Evolutionary conservation across 148 eudicot genomes (phyloP).

Genomic region (Arbutus unedo): DNA sequence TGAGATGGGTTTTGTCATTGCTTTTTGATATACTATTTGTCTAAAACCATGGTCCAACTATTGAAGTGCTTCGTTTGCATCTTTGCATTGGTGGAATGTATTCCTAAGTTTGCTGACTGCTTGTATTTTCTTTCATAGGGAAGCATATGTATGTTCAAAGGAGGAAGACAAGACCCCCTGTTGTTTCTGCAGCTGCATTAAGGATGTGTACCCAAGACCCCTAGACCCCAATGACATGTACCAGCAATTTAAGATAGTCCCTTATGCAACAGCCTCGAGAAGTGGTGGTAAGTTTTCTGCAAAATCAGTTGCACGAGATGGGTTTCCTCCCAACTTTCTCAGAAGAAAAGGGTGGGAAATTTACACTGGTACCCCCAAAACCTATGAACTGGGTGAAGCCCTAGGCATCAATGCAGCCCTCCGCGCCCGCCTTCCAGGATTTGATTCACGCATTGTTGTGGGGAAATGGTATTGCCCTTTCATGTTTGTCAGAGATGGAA

Average conservation of each 20-base stretch:
- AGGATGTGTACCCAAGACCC: background rate
- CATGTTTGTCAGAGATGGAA: slow-evolving; percentile 57
- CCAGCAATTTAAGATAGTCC: slow-evolving; percentile 34
- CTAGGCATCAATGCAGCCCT: slow-evolving; percentile 48
- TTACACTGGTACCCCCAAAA: slow-evolving; percentile 23
- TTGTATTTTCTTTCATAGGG: slow-evolving; percentile 20
- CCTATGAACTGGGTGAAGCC: slow-evolving; percentile 45
- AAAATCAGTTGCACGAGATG: slow-evolving; percentile 49
- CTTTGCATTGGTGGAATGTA: background rate
- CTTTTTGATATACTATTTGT: too few relatives aligned
- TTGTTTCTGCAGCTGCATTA: too few relatives aligned
- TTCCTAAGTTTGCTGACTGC: slow-evolving; percentile 9
- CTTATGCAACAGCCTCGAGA: slow-evolving; percentile 12
- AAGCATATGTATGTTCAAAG: slow-evolving; percentile 55
- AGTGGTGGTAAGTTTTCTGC: slow-evolving; percentile 27
- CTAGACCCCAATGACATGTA: background rate
- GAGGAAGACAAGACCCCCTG: slow-evolving; percentile 57
- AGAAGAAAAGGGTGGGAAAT: slow-evolving; percentile 46
- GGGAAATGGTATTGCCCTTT: slow-evolving; percentile 82
- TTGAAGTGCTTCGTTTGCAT: too few relatives aligned
- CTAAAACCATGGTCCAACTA: background rate
- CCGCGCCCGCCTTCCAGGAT: slow-evolving; percentile 50
- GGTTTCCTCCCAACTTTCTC: slow-evolving; percentile 56
- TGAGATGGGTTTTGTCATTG: too few relatives aligned
- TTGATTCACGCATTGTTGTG: slow-evolving; percentile 38